phyloP scores from a whole-genome alignment of 352 stramenopile genomes.

The Phytopythium mirpurense region DNA sequence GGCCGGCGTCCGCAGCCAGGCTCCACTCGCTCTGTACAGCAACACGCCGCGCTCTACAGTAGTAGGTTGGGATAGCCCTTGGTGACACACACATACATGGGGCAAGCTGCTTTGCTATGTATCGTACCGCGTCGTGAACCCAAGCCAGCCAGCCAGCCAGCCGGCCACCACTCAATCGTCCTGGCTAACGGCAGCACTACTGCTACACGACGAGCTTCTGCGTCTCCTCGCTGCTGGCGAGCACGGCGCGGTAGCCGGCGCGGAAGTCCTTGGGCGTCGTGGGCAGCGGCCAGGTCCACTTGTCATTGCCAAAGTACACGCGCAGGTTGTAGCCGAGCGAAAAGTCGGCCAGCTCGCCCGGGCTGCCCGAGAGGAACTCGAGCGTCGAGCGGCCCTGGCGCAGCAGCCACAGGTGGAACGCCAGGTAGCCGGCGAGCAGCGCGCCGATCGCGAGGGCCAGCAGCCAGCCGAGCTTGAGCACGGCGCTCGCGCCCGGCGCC shows the following conservation, averaged over 20 bases:
- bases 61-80: too few species aligned
- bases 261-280: constrained; percentile 22
- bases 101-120: too few species aligned
- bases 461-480: constrained; percentile 40
- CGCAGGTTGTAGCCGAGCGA: constrained; percentile 41
- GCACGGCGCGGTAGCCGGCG: constrained; percentile 4
- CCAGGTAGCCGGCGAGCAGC: constrained; percentile 61
- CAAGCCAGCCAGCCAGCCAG: too few species aligned
- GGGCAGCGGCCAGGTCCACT: constrained; percentile 53
- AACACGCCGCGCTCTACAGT: too few species aligned
- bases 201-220: constrained; percentile 37
- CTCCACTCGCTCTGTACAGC: too few species aligned
- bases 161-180: too few species aligned
- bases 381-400: constrained; percentile 64
- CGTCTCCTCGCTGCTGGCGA: constrained; percentile 12
- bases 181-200: too few species aligned
- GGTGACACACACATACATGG: too few species aligned
- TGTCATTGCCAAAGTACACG: constrained; percentile 63
- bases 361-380: constrained; percentile 52
- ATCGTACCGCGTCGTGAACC: too few species aligned
- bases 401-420: constrained; percentile 75
- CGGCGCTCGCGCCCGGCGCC: constrained; percentile 5
- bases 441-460: constrained; percentile 49
- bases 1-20: too few species aligned
- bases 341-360: constrained; percentile 42